phyloP scores from a whole-genome alignment of 305 asterid genomes.

The Rubia occidens region DNA sequence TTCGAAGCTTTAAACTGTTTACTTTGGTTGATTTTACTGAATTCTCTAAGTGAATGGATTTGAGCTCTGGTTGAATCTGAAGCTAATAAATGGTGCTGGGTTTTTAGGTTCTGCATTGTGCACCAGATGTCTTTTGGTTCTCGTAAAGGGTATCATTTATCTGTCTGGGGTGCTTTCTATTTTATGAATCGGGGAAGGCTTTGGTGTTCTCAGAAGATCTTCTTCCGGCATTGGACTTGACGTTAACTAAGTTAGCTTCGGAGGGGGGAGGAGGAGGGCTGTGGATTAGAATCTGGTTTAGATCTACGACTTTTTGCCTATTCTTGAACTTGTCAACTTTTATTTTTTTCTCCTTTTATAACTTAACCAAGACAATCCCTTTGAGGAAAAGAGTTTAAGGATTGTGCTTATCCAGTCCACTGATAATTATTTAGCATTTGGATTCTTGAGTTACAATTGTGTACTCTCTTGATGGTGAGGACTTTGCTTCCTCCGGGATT shows the following conservation, averaged over 20 bases:
- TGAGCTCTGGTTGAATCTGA: not conserved
- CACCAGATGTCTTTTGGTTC: slow-evolving; percentile 94
- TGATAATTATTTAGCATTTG: slow-evolving; percentile 15
- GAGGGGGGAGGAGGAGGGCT: slow-evolving; percentile 17
- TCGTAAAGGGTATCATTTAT: slow-evolving; percentile 48
- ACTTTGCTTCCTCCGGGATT: slow-evolving; percentile 67
- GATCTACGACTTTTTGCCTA: slow-evolving; percentile 16
- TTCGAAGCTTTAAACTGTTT: not conserved
- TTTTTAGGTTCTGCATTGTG: slow-evolving; percentile 40
- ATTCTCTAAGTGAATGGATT: not conserved
- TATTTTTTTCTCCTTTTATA: not conserved
- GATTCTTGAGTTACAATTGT: slow-evolving; percentile 13
- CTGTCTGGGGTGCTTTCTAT: slow-evolving; percentile 52
- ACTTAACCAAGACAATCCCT: not conserved
- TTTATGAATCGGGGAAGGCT: slow-evolving; percentile 62
- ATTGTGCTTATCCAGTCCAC: slow-evolving; percentile 15
- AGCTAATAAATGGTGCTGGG: slow-evolving; percentile 19
- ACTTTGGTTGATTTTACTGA: not conserved
- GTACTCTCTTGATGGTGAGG: slow-evolving; percentile 28
- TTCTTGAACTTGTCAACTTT: not conserved
- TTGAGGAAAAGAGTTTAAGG: slow-evolving; percentile 16
- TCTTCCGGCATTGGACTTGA: slow-evolving; percentile 87
- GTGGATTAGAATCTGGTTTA: slow-evolving; percentile 22
- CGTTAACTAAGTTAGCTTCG: slow-evolving; percentile 11
- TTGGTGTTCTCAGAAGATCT: slow-evolving; percentile 46